These are phyloP conservation scores for Cyclotella baltica DNA, from an alignment of 108 stramenopile species.

Conservation along the genomic window DNA sequence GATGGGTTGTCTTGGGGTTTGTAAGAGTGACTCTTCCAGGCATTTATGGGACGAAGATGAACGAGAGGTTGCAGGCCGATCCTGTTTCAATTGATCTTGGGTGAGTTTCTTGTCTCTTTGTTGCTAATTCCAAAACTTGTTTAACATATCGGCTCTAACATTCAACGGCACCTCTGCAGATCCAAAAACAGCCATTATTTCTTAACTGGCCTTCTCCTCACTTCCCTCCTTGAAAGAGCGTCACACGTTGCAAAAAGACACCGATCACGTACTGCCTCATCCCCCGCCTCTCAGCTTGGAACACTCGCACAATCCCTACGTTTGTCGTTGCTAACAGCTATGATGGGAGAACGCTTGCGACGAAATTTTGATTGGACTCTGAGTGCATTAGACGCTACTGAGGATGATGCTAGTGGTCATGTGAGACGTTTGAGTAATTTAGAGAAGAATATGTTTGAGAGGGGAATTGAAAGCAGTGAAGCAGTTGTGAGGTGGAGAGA, in stretches of 20 bases:
- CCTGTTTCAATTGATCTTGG: conserved; percentile 69
- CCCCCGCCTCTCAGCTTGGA: conserved; percentile 47
- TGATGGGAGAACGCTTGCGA: conserved; percentile 66
- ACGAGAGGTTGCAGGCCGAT: conserved; percentile 80
- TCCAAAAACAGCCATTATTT: conserved; percentile 75
- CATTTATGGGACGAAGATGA: conserved; percentile 68
- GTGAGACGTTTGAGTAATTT: conserved; percentile 54
- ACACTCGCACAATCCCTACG: conserved; percentile 50
- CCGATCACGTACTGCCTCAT: conserved; percentile 30
- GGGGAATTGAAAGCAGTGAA: conserved; percentile 56
- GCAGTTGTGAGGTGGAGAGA: conserved; percentile 57
- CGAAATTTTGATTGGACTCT: conserved; percentile 72
- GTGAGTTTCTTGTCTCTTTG: too few species aligned
- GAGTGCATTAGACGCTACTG: conserved; percentile 50
- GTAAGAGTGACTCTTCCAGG: conserved; percentile 66
- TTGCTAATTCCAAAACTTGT: too few species aligned
- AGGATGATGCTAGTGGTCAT: conserved; percentile 66
- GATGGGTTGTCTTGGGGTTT: conserved; percentile 80
- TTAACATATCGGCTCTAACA: too few species aligned
- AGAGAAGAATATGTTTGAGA: conserved; percentile 62
- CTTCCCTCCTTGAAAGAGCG: conserved; percentile 57
- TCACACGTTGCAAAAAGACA: conserved; percentile 53
- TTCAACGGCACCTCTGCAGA: conserved; percentile 33
- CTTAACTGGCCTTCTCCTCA: conserved; percentile 56
- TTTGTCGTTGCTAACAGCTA: conserved; percentile 50